Base-by-base conservation (phyloP, 2,329 filamentous ascomycete species). In the Aspergillus pseudoglaucus region DNA sequence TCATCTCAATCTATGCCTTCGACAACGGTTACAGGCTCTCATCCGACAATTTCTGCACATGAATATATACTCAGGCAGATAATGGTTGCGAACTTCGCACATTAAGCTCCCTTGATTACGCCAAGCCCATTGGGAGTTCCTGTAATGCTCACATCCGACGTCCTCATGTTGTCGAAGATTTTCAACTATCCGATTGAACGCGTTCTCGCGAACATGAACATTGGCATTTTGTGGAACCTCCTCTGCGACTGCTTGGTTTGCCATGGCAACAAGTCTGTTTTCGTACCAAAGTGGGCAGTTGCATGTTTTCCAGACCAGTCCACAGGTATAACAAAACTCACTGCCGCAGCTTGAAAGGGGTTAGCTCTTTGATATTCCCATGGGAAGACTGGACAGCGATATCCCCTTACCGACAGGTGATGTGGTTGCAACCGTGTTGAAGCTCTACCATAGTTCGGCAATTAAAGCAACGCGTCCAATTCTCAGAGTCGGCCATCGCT, bases 371-470 rank as follows among this genome's bases (percentile, higher is more conserved):
- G 52, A 42, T 20, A 17, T 17, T 32, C n/a, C 7, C 25, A 20
- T 22, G 15, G 14, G 4, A n/a, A 7, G 10, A 33, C 6, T 14
- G 15, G 27, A 41, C 9, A 14, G 10, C 32, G 39, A 23, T 4
- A 35, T 14, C 25, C 14, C 43, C 50, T 37, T 47, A 58, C 55
- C 46, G 46, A 35, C 55, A 55, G 1, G 40, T 51, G 2, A 58
- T 58, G 45, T 58, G 54, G 22, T 52, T 50, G 15, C 54, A 58
- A 22, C 55, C 54, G 3, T 40, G 20, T 2, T 12, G 14, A 1
- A 49, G 50, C 40, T 55, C 51, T 7, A 56, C 45, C 50, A 58
- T 56, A 6, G 50, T 48, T 6, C 32, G 42, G 17, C 54, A 58
- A 18, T 49, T 40, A 7, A 43, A 47, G 43, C 55, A 58, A 18